A percentile compares a stretch with the other conserved stretches of the same genome.
phyloP scores from a whole-genome alignment of 352 stramenopile species.

The Aphanomyces cochlioides region DNA sequence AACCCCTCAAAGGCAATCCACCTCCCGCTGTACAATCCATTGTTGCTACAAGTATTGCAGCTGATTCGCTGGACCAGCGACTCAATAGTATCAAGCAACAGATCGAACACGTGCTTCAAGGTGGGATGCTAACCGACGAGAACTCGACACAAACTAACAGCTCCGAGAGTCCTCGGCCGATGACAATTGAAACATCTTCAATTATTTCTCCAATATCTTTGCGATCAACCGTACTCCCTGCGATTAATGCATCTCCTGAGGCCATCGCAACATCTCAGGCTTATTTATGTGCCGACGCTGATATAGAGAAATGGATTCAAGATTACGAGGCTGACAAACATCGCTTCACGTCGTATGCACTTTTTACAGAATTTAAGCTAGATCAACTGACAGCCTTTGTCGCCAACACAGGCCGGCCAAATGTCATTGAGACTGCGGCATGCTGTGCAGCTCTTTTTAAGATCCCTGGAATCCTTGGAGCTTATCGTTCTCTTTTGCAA shows the following conservation, averaged over 20 bases:
- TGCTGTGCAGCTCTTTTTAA: conserved; percentile 75
- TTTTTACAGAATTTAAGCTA: conserved; percentile 75
- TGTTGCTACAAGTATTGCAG: conserved; percentile 23
- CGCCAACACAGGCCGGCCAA: conserved; percentile 46
- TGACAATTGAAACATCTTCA: conserved; percentile 16
- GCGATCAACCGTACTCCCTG: conserved; percentile 12
- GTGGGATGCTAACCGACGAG: conserved; percentile 11
- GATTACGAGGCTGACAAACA: conserved; percentile 63
- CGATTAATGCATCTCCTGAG: neutral
- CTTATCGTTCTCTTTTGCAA: conserved; percentile 59
- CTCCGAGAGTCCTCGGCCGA: conserved; percentile 7
- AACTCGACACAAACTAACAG: neutral
- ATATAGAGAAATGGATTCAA: conserved; percentile 58
- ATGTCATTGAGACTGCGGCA: conserved; percentile 64
- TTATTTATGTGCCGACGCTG: conserved; percentile 26
- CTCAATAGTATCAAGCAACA: conserved; percentile 24
- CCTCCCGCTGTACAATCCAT: conserved; percentile 6
- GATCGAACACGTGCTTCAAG: conserved; percentile 28
- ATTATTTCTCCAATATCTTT: conserved; percentile 21
- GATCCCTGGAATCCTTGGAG: conserved; percentile 72
- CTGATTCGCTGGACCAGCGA: conserved; percentile 22
- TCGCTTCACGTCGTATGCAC: conserved; percentile 67
- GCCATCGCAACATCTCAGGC: conserved; percentile 17
- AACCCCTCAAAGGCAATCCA: neutral
- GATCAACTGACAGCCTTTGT: conserved; percentile 66